Percentiles rank a stretch among this genome's conserved stretches.
phyloP scores from a whole-genome alignment of 192 early-diverging fungal genomes.

The Coemansia sp. region DNA sequence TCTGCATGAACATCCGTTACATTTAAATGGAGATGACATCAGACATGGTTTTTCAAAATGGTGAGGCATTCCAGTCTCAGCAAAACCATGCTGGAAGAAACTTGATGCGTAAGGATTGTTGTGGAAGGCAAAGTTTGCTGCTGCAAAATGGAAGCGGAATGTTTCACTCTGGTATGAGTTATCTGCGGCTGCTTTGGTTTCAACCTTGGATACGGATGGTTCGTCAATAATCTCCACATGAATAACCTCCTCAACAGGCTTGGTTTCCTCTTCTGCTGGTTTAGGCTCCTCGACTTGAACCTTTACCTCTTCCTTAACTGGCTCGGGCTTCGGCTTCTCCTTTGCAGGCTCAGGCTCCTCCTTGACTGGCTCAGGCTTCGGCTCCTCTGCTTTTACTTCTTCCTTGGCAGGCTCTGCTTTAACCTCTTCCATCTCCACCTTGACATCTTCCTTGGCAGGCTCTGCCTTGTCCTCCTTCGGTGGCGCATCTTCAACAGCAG shows the following conservation, averaged over 20 bases:
- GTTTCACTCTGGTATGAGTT: constrained; percentile 15
- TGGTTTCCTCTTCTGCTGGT: neutral
- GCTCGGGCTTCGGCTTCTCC: constrained; percentile 7
- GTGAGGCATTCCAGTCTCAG: constrained; percentile 38
- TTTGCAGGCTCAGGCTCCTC: constrained; percentile 13
- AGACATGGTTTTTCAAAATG: constrained; percentile 34
- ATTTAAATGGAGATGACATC: constrained; percentile 42
- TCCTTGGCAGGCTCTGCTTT: constrained; percentile 1
- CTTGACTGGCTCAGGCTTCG: constrained; percentile 7
- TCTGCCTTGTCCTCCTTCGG: constrained; percentile 5
- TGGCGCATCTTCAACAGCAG: neutral
- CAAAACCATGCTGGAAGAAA: constrained; percentile 48
- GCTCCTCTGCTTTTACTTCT: constrained; percentile 2
- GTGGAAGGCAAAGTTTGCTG: constrained; percentile 45
- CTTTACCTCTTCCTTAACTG: neutral
- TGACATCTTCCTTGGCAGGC: constrained; percentile 9
- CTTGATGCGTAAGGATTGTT: constrained; percentile 39
- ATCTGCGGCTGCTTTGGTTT: neutral
- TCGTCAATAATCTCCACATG: constrained; percentile 28
- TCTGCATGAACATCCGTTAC: constrained; percentile 20
- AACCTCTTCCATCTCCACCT: constrained; percentile 14
- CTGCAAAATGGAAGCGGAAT: constrained; percentile 31
- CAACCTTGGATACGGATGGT: neutral
- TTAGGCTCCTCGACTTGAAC: neutral
- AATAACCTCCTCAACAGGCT: constrained; percentile 18